Evolutionary conservation across 306 rosid species (phyloP).

Genomic region (Prosopis cineraria): DNA sequence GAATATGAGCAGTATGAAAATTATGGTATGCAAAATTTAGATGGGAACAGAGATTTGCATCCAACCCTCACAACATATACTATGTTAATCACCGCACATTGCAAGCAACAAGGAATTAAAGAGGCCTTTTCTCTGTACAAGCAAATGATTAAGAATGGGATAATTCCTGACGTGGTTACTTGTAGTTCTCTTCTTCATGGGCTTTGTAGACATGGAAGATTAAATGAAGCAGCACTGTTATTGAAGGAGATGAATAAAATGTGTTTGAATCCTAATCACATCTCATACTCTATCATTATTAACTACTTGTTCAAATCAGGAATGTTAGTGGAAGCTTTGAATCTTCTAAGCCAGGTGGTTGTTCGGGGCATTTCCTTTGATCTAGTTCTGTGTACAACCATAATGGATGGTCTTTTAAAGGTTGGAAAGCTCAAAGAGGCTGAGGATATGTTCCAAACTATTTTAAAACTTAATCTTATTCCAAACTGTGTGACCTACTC

Average conservation of each 20-base stretch:
- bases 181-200: slow-evolving; percentile 69
- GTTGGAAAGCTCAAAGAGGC: slow-evolving; percentile 64
- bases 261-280: slow-evolving; percentile 72
- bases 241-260: slow-evolving; percentile 75
- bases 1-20: slow-evolving; percentile 31
- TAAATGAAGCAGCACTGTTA: slow-evolving; percentile 63
- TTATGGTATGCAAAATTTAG: slow-evolving; percentile 27
- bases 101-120: slow-evolving; percentile 54
- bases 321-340: slow-evolving; percentile 62
- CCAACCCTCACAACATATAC: slow-evolving; percentile 69
- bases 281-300: slow-evolving; percentile 68
- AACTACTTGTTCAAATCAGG: slow-evolving; percentile 68
- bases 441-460: slow-evolving; percentile 54
- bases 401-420: slow-evolving; percentile 83
- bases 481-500: slow-evolving; percentile 79
- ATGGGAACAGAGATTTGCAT: slow-evolving; percentile 36
- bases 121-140: slow-evolving; percentile 68
- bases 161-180: slow-evolving; percentile 76
- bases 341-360: slow-evolving; percentile 70
- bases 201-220: slow-evolving; percentile 73
- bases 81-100: slow-evolving; percentile 59
- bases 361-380: slow-evolving; percentile 74
- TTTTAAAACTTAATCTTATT: slow-evolving; percentile 53
- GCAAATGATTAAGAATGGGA: slow-evolving; percentile 69
- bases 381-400: slow-evolving; percentile 62